Base-by-base conservation (phyloP, 805 yeast genomes). In the Tetrapisispora pingtungensis region DNA sequence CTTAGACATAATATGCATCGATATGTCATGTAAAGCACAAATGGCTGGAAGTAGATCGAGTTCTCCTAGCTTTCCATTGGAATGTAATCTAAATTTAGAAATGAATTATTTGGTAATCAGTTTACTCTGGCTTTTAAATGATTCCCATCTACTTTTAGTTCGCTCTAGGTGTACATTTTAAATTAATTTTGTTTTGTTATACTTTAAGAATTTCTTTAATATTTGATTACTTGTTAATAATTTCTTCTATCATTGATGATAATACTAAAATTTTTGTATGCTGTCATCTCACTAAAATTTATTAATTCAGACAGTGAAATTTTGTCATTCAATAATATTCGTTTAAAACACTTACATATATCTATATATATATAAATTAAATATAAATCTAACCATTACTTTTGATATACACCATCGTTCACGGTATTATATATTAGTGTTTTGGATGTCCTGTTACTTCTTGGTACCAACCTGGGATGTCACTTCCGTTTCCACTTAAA, bases 391-490 rank as follows among this genome's bases (percentile, higher is more conserved):
- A 6, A 22, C 8, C 26, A 8, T 22, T 22, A 22, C 37, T 34
- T 17, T 20, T 17, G 6, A 28, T 7, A 12, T 7, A 7, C 12
- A 28, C 12, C 5, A 28, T 15, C 34, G 15, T 32, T 32, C 10
- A 6, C 19, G 19, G 19, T 19, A n/a, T 17, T n/a, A 38, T 20
- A 8, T n/a, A 17, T n/a, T 22, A 68, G 47, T 67, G 71, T 45
- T 59, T 65, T 42, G 65, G 61, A 46, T 66, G 66, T 0, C 70
- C 71, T 30, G 58, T 64, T 18, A 77, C 74, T 61, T 87, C 96
- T 46, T 68, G 68, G 26, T 78, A 75, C 98, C 98, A 93, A 4
- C 97, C 98, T 3, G 80, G 79, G 40, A 93, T 85, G 65, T 86
- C 97, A 42, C 76, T 80, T 28, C 97, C 97, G n/a, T 78, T 65